phyloP scores from a whole-genome alignment of 2,329 filamentous ascomycete species.

The Aspergillus quadrilineatus region DNA sequence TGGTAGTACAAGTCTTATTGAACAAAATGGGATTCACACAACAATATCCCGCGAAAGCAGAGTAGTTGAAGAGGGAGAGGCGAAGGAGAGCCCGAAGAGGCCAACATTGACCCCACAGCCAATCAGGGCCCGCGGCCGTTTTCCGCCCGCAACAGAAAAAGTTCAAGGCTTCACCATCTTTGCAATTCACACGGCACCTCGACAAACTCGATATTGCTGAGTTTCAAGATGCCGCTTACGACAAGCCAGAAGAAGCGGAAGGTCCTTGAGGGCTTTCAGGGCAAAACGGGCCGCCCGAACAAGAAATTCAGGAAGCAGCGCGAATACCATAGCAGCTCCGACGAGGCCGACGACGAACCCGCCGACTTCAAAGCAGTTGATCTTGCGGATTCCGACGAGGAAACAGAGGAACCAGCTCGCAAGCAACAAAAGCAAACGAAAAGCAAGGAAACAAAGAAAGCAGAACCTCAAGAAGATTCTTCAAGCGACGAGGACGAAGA shows the following conservation, averaged over 20 bases:
- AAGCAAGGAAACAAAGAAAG: conserved; percentile 16
- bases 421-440: conserved; percentile 26
- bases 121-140: conserved; percentile 32
- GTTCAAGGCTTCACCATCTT: conserved; percentile 16
- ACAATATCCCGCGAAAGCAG: neutral
- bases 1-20: neutral
- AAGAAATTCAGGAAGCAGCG: conserved; percentile 64
- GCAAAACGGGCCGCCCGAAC: conserved; percentile 51
- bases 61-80: conserved; percentile 22
- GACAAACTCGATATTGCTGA: conserved; percentile 1
- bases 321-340: conserved; percentile 63
- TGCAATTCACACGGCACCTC: neutral
- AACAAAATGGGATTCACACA: neutral
- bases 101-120: conserved; percentile 19
- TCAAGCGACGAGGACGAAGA: conserved; percentile 19
- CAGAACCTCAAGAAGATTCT: conserved; percentile 17
- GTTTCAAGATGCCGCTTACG: conserved; percentile 39
- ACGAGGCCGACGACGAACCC: conserved; percentile 49
- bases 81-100: conserved; percentile 21
- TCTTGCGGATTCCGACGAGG: conserved; percentile 49
- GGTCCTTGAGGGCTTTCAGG: conserved; percentile 59
- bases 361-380: conserved; percentile 52
- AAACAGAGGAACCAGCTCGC: conserved; percentile 25
- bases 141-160: conserved; percentile 32
- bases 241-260: conserved; percentile 54